These are phyloP conservation scores for Dorcoceras hygrometricum DNA, from an alignment of 257 asterid species.

Conservation along the genomic window DNA sequence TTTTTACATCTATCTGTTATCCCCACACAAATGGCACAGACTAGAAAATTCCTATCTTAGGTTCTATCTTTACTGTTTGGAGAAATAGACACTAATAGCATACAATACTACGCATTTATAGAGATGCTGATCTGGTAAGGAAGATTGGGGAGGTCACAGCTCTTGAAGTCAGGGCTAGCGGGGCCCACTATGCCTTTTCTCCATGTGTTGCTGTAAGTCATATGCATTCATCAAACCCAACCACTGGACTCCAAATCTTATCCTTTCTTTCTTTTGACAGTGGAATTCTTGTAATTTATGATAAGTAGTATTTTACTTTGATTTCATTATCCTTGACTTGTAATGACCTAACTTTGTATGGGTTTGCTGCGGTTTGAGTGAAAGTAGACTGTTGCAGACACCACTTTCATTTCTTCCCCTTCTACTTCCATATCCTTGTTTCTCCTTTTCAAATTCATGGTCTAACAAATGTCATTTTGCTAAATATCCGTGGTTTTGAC, in stretches of 20 bases:
- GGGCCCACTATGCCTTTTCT: conserved; percentile 86
- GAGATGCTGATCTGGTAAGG: conserved; percentile 62
- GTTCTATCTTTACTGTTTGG: conserved; percentile 19
- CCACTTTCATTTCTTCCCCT: background rate
- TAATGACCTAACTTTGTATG: background rate
- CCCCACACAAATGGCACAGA: conserved; percentile 9
- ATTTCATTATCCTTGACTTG: conserved; percentile 2
- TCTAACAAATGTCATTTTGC: no score
- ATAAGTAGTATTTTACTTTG: background rate
- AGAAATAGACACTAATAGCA: conserved; percentile 3
- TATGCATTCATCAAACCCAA: conserved; percentile 15
- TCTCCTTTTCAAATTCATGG: background rate
- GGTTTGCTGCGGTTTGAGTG: background rate
- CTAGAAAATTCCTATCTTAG: conserved; percentile 7
- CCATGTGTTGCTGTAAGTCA: conserved; percentile 97
- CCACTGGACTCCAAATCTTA: conserved; percentile 9
- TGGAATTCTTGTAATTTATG: background rate
- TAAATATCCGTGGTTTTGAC: background rate
- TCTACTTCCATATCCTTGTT: background rate
- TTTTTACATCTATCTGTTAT: conserved; percentile 6
- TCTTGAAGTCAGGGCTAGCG: conserved; percentile 92
- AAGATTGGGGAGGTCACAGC: conserved; percentile 90
- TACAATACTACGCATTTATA: conserved; percentile 21
- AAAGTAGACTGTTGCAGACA: background rate
- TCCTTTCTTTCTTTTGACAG: background rate